These are phyloP conservation scores for Jaapia argillacea DNA, from an alignment of 768 basidiomycete species.

Conservation along the genomic window DNA sequence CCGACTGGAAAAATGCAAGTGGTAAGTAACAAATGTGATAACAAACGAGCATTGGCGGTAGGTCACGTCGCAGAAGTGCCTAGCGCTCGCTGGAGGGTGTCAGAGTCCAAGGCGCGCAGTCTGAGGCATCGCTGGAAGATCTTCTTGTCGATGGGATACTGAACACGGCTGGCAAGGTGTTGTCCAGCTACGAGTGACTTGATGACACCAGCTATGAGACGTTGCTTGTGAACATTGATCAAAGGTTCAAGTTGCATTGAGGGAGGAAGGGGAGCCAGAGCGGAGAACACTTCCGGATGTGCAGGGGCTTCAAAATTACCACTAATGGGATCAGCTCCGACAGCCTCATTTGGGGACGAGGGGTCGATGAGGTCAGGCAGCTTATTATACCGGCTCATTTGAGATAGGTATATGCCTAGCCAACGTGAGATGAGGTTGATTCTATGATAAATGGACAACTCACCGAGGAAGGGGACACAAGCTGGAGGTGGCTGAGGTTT, in stretches of 20 bases:
- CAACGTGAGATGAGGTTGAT: conserved; percentile 3
- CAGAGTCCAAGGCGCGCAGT: conserved; percentile 52
- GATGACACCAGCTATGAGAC: conserved; percentile 71
- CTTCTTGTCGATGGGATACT: conserved; percentile 64
- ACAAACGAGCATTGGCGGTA: too few species aligned
- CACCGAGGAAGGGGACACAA: conserved; percentile 82
- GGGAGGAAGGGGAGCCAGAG: conserved; percentile 59
- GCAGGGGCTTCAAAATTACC: conserved; percentile 59
- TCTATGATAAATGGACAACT: conserved; percentile 11
- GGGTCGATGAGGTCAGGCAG: conserved; percentile 81
- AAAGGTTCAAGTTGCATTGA: conserved; percentile 78
- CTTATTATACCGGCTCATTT: conserved; percentile 50
- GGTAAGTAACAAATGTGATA: too few species aligned
- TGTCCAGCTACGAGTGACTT: conserved; percentile 76
- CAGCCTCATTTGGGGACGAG: conserved; percentile 60
- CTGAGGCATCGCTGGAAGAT: conserved; percentile 68
- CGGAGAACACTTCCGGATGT: conserved; percentile 71
- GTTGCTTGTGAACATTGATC: conserved; percentile 86
- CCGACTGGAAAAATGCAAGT: too few species aligned
- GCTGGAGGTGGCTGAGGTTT: conserved; percentile 34
- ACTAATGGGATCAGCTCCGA: conserved; percentile 52
- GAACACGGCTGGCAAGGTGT: conserved; percentile 66
- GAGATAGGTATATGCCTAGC: conserved; percentile 68
- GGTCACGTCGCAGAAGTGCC: conserved; percentile 21
- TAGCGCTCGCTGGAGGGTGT: conserved; percentile 40